phyloP scores from a whole-genome alignment of 805 yeast species.

The Jamesozyma hellenica region DNA sequence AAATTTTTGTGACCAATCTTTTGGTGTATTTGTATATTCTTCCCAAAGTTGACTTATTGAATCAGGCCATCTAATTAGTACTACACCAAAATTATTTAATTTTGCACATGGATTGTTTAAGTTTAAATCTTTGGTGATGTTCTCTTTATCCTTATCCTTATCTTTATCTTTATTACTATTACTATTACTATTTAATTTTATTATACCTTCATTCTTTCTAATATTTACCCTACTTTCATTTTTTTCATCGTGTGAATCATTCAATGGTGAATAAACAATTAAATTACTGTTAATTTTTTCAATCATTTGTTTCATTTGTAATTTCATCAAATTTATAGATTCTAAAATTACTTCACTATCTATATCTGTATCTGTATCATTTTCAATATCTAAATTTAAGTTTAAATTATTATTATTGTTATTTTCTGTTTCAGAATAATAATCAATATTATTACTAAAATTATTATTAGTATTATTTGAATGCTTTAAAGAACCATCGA shows the following conservation, averaged over 20 bases:
- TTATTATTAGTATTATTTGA: too few species aligned
- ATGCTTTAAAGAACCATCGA: constrained; percentile 9
- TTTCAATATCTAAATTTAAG: background rate
- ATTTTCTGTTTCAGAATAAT: too few species aligned
- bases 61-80: constrained; percentile 23
- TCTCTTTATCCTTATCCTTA: background rate
- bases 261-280: background rate
- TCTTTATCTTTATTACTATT: background rate
- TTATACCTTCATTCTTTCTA: background rate
- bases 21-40: constrained; percentile 23
- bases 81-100: constrained; percentile 22
- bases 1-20: constrained; percentile 20
- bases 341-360: background rate
- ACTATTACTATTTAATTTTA: background rate
- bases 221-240: background rate
- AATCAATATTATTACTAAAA: too few species aligned
- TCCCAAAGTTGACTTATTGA: constrained; percentile 24
- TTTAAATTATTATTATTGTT: too few species aligned
- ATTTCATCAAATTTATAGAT: background rate
- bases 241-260: background rate
- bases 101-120: constrained; percentile 18
- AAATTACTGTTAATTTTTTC: constrained; percentile 1
- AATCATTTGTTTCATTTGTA: background rate
- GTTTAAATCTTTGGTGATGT: background rate
- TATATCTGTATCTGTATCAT: background rate